These are phyloP conservation scores for Tuber indicum DNA, from an alignment of 495 filamentous ascomycete genomes.

Conservation along the genomic window DNA sequence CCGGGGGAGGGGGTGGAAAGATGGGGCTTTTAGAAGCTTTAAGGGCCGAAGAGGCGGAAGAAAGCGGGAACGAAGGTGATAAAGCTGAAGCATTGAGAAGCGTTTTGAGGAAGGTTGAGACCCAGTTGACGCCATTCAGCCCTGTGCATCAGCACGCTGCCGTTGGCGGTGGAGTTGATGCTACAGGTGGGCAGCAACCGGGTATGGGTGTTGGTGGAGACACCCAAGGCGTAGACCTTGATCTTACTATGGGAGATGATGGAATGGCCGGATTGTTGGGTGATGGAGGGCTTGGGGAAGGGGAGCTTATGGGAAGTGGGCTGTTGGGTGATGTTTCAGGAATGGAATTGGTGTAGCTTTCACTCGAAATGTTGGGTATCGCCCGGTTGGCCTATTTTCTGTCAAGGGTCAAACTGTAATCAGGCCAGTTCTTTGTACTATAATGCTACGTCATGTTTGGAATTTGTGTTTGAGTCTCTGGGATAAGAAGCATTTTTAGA, in stretches of 20 bases:
- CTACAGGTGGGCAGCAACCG: slow-evolving; percentile 8
- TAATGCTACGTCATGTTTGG: neutral
- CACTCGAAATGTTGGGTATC: neutral
- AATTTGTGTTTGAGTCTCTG: neutral
- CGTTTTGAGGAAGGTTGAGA: slow-evolving; percentile 23
- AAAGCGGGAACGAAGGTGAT: slow-evolving; percentile 17
- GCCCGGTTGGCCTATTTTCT: neutral
- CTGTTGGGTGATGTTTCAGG: slow-evolving; percentile 31
- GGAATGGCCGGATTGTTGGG: slow-evolving; percentile 28
- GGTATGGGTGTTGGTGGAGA: slow-evolving; percentile 23
- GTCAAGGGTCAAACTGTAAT: neutral
- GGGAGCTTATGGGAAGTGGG: slow-evolving; percentile 32
- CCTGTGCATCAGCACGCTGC: slow-evolving; percentile 25
- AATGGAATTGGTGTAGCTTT: slow-evolving; percentile 33
- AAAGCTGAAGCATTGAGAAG: slow-evolving; percentile 20
- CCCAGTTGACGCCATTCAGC: slow-evolving; percentile 31
- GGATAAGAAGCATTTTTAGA: neutral
- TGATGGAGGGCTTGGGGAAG: slow-evolving; percentile 32
- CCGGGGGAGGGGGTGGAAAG: slow-evolving; percentile 16
- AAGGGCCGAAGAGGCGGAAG: slow-evolving; percentile 24
- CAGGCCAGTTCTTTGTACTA: neutral
- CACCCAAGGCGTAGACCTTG: slow-evolving; percentile 26
- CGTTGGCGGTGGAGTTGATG: slow-evolving; percentile 18
- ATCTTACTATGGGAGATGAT: slow-evolving; percentile 36
- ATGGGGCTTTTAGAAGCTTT: slow-evolving; percentile 33